Evolutionary conservation across 1,139 yeast genomes (phyloP), one percentile per base, ranked within the genome.

Genomic region (Suhomyces bokatorum): DNA sequence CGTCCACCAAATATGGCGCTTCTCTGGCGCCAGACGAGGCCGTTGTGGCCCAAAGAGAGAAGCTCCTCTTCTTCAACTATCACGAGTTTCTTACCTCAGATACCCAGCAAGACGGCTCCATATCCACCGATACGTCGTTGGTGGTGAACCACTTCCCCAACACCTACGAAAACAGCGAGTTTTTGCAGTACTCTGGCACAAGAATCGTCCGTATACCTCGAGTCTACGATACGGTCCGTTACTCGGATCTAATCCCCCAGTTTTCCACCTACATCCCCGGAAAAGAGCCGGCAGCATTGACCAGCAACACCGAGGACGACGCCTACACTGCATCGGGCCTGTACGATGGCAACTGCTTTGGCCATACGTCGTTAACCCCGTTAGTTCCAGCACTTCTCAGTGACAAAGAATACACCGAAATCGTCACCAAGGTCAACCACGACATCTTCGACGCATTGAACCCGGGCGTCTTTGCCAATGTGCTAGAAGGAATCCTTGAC

Each of bases 81-180:
- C 88, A 85, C 55, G 90, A 85, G 58, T 81, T 67, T 56, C 55
- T 77, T 11, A 66, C 69, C 20, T 61, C 64, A 3, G 63, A 64
- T 37, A 73, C 67, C 58, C 54, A 59, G 24, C 40, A 42, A 2
- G 29, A 32, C 42, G 36, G 42, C 28, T 45, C 48, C n/a, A 35
- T 45, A 15, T 60, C 43, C 56, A 59, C 26, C 12, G 43, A 40
- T 15, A 34, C 52, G 6, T 60, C 75, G 1, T 53, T 83, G 6
- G 77, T 80, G 26, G 62, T 81, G 9, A 83, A 82, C 38, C 90
- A 84, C 59, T 85, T 83, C 58, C 90, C 90, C 17, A 84, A 85
- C 52, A 69, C 77, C 7, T 63, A 70, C 53, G 63, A 58, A 52
- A 34, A 59, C 32, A 27, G 36, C 4, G 59, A 55, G n/a, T 67